Conservation (phyloP, 257 asterid genomes). For the Plantago ovata region DNA sequence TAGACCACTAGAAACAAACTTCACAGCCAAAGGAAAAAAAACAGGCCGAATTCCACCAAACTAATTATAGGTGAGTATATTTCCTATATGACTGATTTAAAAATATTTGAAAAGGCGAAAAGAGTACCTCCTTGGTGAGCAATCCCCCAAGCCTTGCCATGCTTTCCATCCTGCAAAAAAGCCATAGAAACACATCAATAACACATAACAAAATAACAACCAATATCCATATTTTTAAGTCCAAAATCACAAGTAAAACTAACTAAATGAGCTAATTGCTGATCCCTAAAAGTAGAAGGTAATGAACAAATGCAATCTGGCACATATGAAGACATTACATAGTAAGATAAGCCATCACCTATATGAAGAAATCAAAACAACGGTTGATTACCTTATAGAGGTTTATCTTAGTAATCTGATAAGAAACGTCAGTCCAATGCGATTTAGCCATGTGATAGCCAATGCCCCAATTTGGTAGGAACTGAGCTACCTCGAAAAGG, state of each 20-base stretch:
- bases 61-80: too few species aligned
- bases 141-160: conserved; percentile 98
- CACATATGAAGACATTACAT: too few species aligned
- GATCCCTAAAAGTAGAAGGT: too few species aligned
- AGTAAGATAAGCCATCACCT: background rate
- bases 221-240: background rate
- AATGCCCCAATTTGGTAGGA: conserved; percentile 89
- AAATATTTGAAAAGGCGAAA: background rate
- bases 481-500: conserved; percentile 89
- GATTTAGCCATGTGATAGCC: conserved; percentile 93
- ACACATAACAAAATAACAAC: background rate
- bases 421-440: conserved; percentile 76
- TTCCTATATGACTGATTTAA: background rate
- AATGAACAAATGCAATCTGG: background rate
- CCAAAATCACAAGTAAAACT: background rate
- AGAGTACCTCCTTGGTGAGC: conserved; percentile 73
- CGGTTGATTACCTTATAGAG: conserved; percentile 64
- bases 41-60: too few species aligned
- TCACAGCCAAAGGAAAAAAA: too few species aligned
- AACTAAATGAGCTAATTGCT: background rate
- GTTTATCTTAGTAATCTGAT: conserved; percentile 87
- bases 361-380: background rate
- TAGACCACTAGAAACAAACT: too few species aligned
- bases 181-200: background rate
- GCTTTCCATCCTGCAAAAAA: conserved; percentile 76